These are phyloP conservation scores for Biancaea sappan DNA, from an alignment of 306 rosid species.

Conservation along the genomic window DNA sequence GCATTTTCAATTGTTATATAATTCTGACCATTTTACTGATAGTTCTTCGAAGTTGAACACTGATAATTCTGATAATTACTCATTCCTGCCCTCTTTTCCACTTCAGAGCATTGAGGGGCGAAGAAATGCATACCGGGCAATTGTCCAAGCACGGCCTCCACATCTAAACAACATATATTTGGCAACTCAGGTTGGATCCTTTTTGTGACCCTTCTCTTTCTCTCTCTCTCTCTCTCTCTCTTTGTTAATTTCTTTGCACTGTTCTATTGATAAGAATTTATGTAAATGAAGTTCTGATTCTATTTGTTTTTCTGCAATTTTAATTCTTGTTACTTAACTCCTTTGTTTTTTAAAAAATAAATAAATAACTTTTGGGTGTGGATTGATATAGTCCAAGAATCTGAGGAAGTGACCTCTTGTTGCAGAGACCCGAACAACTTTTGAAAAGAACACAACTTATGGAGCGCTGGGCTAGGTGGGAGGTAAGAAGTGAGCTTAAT, in stretches of 20 bases:
- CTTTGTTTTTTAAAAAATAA: background rate
- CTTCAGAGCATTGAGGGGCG: slow-evolving; percentile 79
- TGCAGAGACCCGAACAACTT: slow-evolving; percentile 94
- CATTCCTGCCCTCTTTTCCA: slow-evolving; percentile 25
- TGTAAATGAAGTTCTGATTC: background rate
- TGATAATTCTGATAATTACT: slow-evolving; percentile 20
- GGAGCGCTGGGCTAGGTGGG: slow-evolving; percentile 99
- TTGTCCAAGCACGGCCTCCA: slow-evolving; percentile 88
- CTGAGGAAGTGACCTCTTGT: slow-evolving; percentile 33
- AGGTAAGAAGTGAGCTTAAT: slow-evolving; percentile 59
- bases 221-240: background rate
- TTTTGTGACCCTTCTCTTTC: slow-evolving; percentile 3
- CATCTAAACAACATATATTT: slow-evolving; percentile 86
- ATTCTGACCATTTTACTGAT: slow-evolving; percentile 27
- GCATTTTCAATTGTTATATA: slow-evolving; percentile 11
- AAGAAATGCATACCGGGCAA: slow-evolving; percentile 91
- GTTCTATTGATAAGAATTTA: slow-evolving; percentile 6
- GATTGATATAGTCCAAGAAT: slow-evolving; percentile 28
- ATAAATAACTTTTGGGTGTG: background rate
- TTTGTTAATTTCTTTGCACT: slow-evolving; percentile 6
- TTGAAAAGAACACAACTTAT: slow-evolving; percentile 90
- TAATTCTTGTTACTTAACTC: background rate
- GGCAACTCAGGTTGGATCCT: slow-evolving; percentile 82
- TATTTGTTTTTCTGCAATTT: background rate
- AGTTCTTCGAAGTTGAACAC: slow-evolving; percentile 14